Evolutionary conservation across 2,329 filamentous ascomycete genomes (phyloP).

Genomic region (Exserohilum turcica): DNA sequence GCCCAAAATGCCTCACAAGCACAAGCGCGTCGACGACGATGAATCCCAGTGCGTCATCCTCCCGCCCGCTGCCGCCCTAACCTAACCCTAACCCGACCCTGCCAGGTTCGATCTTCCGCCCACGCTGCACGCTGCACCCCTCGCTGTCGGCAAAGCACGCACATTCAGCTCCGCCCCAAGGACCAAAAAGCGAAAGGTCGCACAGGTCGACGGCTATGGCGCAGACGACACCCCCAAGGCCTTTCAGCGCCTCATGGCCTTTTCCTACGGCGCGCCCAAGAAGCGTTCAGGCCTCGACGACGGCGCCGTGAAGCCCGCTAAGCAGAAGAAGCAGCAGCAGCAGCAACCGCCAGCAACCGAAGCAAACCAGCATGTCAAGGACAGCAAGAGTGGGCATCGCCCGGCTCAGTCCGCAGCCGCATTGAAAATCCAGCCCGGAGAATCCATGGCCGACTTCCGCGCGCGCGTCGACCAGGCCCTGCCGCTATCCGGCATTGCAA

Average conservation of each 20-base stretch:
- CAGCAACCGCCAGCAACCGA: background rate
- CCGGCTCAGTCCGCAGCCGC: constrained; percentile 13
- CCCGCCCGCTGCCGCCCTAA: background rate
- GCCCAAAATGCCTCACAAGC: constrained; percentile 79
- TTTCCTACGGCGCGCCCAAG: constrained; percentile 62
- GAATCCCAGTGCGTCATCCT: constrained; percentile 42
- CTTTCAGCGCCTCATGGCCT: constrained; percentile 84
- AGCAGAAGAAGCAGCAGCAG: constrained; percentile 50
- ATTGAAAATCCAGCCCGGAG: constrained; percentile 73
- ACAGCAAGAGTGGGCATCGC: constrained; percentile 31
- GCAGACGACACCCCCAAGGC: constrained; percentile 84
- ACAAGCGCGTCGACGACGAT: constrained; percentile 67
- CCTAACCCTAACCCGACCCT: constrained; percentile 46
- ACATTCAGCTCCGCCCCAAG: constrained; percentile 41
- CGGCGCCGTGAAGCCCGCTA: constrained; percentile 58
- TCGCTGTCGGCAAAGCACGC: constrained; percentile 58
- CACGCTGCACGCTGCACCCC: constrained; percentile 61
- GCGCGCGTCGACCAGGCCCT: constrained; percentile 83
- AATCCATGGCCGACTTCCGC: constrained; percentile 80
- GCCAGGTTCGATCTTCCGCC: constrained; percentile 66
- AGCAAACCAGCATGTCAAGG: constrained; percentile 15
- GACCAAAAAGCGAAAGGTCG: constrained; percentile 45
- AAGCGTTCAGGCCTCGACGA: constrained; percentile 69
- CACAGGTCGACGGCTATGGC: constrained; percentile 58
- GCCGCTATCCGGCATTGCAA: constrained; percentile 70